A percentile compares a stretch with the other conserved stretches of the same genome.
phyloP scores from a whole-genome alignment of 768 basidiomycete species.

The Pulveroboletus sp. region DNA sequence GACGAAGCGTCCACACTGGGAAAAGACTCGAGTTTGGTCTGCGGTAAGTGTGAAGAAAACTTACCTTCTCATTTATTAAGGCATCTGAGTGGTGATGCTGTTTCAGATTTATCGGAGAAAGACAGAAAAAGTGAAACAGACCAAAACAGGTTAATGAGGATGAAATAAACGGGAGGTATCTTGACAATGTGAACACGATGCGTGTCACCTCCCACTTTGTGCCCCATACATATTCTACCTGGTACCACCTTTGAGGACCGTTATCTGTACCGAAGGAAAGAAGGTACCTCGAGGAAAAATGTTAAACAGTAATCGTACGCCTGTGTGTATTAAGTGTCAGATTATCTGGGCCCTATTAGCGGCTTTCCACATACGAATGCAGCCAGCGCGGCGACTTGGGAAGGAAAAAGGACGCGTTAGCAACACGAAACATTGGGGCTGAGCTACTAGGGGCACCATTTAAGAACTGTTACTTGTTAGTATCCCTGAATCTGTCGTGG shows the following conservation, averaged over 20 bases:
- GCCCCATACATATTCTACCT: slow-evolving; percentile 26
- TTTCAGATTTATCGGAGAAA: not conserved
- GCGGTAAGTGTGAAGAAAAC: not conserved
- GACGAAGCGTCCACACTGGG: slow-evolving; percentile 19
- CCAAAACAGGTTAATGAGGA: slow-evolving; percentile 17
- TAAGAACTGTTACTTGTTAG: slow-evolving; percentile 6
- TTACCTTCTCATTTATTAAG: slow-evolving; percentile 2
- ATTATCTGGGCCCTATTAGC: not conserved
- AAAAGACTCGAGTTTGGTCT: not conserved
- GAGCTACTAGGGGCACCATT: slow-evolving; percentile 12
- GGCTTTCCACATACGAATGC: slow-evolving; percentile 10
- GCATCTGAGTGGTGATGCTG: slow-evolving; percentile 1
- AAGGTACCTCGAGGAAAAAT: slow-evolving; percentile 19
- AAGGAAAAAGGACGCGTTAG: not conserved
- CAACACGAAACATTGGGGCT: not conserved
- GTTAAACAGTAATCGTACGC: slow-evolving; percentile 24
- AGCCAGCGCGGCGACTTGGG: slow-evolving; percentile 22
- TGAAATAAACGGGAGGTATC: slow-evolving; percentile 26
- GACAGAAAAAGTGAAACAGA: slow-evolving; percentile 1
- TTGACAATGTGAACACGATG: slow-evolving; percentile 24
- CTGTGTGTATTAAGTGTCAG: slow-evolving; percentile 5
- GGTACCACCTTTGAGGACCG: not conserved
- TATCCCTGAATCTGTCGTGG: not conserved
- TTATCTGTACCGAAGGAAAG: not conserved
- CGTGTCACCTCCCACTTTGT: slow-evolving; percentile 22